Base-by-base conservation (phyloP, 192 early-diverging fungal species). In the Phycomyces blakesleeanus region DNA sequence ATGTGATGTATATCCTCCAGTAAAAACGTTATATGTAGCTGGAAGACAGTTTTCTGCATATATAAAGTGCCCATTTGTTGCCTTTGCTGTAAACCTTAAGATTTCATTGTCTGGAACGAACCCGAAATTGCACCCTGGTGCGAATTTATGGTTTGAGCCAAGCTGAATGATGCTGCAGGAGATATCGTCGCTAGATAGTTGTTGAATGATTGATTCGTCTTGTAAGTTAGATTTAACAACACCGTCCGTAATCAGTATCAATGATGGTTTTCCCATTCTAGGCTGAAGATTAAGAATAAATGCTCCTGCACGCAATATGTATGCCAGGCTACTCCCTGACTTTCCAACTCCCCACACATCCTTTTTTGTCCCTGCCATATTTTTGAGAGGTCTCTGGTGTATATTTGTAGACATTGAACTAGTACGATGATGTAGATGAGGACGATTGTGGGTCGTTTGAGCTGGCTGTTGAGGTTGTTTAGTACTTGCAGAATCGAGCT, bases 41-140 rank as follows among this genome's bases (percentile, higher is more conserved):
- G 78, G 63, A 7, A 74, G 80, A 55, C 87, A 90, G 41, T 91
- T 79, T 51, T 79, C 77, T 20, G 89, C 83, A 61, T 87, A 91
- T 56, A 89, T 74, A 59, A 91, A 89, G 25, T 76, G 72, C 2
- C 91, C 91, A 24, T 76, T 75, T 5, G 89, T 83, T 6, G 88
- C 82, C 7, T 82, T 78, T 0, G 91, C 82, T 41, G 91, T 63
- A 61, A 86, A 91, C 26, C 83, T 69, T 1, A 91, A 74, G 39
- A 86, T 77, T 70, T 93, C 90, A 51, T 81, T 91, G 61, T 93
- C 91, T 61, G 83, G 81, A 11, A 91, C 81, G 69, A 85, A 86
- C 6, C 91, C 91, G 68, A 91, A 86, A 59, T 87, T 88, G 22
- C 82, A 80, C 41, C 79, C 79, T n/a, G 89, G 87, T 47, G 78